Conservation (phyloP, 1,139 yeast species). For the Debaryomyces sp. region DNA sequence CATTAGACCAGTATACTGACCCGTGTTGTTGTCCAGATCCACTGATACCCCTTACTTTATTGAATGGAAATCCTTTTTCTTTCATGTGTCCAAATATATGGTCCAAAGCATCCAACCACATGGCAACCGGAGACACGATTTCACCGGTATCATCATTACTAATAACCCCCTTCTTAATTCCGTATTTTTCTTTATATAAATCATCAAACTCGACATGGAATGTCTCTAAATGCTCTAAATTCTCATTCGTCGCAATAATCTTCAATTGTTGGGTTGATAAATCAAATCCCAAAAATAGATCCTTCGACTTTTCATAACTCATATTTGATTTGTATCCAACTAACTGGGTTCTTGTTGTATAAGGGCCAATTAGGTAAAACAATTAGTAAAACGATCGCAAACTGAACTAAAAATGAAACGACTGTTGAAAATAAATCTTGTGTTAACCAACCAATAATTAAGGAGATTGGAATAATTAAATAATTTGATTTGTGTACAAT, state of each 20-base stretch:
- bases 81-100: conserved; percentile 59
- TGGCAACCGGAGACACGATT: conserved; percentile 75
- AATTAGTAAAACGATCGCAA: conserved; percentile 36
- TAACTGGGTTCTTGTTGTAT: conserved; percentile 49
- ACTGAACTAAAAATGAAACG: conserved; percentile 36
- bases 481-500: conserved; percentile 22
- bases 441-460: conserved; percentile 47
- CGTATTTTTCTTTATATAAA: conserved; percentile 57
- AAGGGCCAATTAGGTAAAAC: conserved; percentile 60
- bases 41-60: conserved; percentile 64
- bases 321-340: conserved; percentile 40
- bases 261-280: conserved; percentile 89
- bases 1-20: conserved; percentile 73
- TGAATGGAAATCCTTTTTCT: conserved; percentile 56
- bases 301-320: conserved; percentile 22
- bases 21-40: conserved; percentile 97
- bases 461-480: conserved; percentile 33
- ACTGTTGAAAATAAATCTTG: conserved; percentile 42
- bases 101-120: conserved; percentile 90
- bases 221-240: conserved; percentile 55
- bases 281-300: conserved; percentile 72
- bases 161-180: conserved; percentile 72
- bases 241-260: conserved; percentile 63
- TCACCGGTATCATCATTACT: conserved; percentile 54
- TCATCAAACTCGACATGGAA: conserved; percentile 74